These are phyloP conservation scores for Blastocystis hominis DNA, from an alignment of 352 stramenopile species.

Conservation along the genomic window DNA sequence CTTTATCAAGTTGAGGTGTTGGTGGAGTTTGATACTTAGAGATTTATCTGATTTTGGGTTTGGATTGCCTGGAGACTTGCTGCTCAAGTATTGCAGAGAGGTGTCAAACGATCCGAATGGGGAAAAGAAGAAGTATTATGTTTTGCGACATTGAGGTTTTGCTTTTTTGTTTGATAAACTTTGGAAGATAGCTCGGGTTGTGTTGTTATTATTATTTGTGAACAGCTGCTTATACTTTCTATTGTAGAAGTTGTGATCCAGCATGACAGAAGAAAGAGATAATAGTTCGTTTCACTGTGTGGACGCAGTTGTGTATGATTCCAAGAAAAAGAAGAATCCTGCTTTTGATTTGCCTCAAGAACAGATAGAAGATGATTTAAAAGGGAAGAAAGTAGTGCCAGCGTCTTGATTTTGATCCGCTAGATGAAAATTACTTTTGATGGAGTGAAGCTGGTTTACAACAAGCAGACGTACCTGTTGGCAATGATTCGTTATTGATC, in stretches of 20 bases:
- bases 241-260: neutral
- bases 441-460: slow-evolving; percentile 43
- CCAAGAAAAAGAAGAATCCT: slow-evolving; percentile 56
- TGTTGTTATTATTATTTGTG: neutral
- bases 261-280: neutral
- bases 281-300: neutral
- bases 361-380: slow-evolving; percentile 12
- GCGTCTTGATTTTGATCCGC: neutral
- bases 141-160: slow-evolving; percentile 13
- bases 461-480: neutral
- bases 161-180: slow-evolving; percentile 20
- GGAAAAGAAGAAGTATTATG: neutral
- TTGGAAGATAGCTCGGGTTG: neutral
- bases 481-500: neutral
- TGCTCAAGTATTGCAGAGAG: slow-evolving; percentile 45
- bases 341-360: neutral
- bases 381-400: slow-evolving; percentile 24
- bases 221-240: neutral
- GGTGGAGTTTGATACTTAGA: neutral
- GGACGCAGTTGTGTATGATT: slow-evolving; percentile 35
- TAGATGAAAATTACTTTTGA: slow-evolving; percentile 57
- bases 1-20: neutral
- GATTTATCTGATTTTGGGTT: neutral
- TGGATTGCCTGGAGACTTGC: slow-evolving; percentile 29
- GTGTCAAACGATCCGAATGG: neutral